A percentile compares a stretch with the other conserved stretches of the same genome.
These are phyloP conservation scores for Murraya koenigii DNA, from an alignment of 345 rosid genomes.

Conservation along the genomic window DNA sequence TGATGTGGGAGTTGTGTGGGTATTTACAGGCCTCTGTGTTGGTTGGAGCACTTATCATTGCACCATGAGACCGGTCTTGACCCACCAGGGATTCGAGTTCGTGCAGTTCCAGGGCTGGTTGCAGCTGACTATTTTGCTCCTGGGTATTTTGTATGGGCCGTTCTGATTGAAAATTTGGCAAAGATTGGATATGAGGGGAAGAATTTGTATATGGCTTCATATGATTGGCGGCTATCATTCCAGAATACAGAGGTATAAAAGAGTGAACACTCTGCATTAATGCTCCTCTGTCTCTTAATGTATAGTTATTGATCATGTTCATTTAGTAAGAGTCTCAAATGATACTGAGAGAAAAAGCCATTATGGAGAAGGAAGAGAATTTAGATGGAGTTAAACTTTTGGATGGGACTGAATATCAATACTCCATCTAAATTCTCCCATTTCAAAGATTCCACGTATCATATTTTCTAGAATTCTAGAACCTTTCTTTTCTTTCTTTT, in stretches of 20 bases:
- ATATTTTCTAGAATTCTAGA: not conserved
- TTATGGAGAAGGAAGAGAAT: not conserved
- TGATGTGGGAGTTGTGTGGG: not conserved
- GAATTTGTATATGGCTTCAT: constrained; percentile 65
- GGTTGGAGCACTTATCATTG: constrained; percentile 73
- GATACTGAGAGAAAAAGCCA: not conserved
- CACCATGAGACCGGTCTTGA: constrained; percentile 77
- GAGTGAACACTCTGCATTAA: constrained; percentile 6
- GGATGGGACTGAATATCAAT: not conserved
- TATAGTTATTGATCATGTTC: not conserved
- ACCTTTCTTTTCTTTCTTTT: not conserved
- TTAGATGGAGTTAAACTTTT: too few relatives aligned
- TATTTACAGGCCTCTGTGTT: constrained; percentile 56
- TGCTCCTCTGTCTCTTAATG: not conserved
- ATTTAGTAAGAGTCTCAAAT: not conserved
- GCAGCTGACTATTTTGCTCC: constrained; percentile 61
- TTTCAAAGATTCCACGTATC: not conserved
- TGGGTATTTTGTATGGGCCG: constrained; percentile 71
- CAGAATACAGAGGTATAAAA: constrained; percentile 57
- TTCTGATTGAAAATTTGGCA: constrained; percentile 70
- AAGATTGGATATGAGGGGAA: constrained; percentile 77
- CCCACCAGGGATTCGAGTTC: constrained; percentile 62
- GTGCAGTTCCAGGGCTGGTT: constrained; percentile 58
- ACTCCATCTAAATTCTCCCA: not conserved
- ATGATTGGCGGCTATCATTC: constrained; percentile 70